Base-by-base conservation (phyloP, 2,329 filamentous ascomycete species). In the Mariannaea elegans region DNA sequence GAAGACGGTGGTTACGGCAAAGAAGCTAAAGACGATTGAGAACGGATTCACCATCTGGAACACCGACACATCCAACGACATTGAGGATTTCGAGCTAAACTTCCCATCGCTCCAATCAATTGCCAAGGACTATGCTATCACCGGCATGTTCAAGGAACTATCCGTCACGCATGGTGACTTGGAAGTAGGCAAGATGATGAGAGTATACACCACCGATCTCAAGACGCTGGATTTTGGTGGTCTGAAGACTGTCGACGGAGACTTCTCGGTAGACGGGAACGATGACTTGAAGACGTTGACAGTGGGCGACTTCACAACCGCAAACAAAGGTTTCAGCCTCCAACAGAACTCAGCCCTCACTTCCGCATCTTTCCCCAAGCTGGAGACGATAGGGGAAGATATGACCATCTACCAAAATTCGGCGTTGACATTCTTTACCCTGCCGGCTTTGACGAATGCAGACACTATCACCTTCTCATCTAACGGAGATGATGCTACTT, bases 251-350 rank as follows among this genome's bases (percentile, higher is more conserved):
- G 66, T 70, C 12, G 49, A 68, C 2, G 66, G 62, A 2, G 70
- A 72, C 16, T 68, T 72, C 31, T 68, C 62, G 3, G 62, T 72
- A 23, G 70, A 72, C 47, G 29, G 59, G 1, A 72, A 72, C 23
- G 41, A 29, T 0, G 41, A 70, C 10, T 44, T 72, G 49, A 56
- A 64, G 31, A 53, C 62, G 34, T 34, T 72, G 9, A 51, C 63
- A 14, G 50, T 66, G 4, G 53, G 55, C 2, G 32, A 59, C 2
- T 44, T 69, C 4, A 67, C 62, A 1, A 69, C 67, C 2, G 66
- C 62, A 1, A 61, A 70, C 41, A 68, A 69, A 59, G 67, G 63
- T 1, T 60, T 72, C 4, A 59, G 51, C 13, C 52, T 72, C 46
- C 59, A 69, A 45, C 45, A 59, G 19, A 72, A 72, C 56, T 41